Evolutionary conservation across 2,329 filamentous ascomycete genomes (phyloP).

Genomic region (Aspergillus aculeatus): DNA sequence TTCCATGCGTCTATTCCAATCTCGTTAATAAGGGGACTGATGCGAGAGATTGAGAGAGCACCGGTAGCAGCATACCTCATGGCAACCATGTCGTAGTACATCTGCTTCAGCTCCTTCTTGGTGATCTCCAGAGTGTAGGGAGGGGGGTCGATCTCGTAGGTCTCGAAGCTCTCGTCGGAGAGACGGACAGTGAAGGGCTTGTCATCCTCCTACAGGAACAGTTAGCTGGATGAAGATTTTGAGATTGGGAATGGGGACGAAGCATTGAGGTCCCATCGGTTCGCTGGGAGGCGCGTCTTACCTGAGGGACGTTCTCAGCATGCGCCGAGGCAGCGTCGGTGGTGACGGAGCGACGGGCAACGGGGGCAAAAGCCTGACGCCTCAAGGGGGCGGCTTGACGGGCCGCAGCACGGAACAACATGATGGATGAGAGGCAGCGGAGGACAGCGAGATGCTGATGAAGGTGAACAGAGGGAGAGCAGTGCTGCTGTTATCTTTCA

Average conservation of each 20-base stretch:
- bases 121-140: constrained; percentile 89
- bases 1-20: constrained; percentile 80
- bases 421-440: constrained; percentile 42
- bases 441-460: constrained; percentile 29
- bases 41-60: neutral
- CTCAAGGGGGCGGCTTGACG: constrained; percentile 60
- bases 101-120: constrained; percentile 97
- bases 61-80: constrained; percentile 66
- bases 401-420: constrained; percentile 70
- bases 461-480: constrained; percentile 17
- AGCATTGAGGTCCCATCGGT: neutral
- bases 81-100: constrained; percentile 97
- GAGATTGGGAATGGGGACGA: neutral
- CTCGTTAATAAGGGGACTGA: neutral
- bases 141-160: constrained; percentile 96
- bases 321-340: constrained; percentile 92
- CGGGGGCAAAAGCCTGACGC: constrained; percentile 46
- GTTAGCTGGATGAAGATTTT: constrained; percentile 22
- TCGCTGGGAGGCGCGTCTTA: constrained; percentile 41
- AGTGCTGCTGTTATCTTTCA: constrained; percentile 33
- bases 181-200: constrained; percentile 89
- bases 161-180: constrained; percentile 98
- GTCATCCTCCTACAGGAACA: constrained; percentile 71
- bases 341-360: constrained; percentile 74
- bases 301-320: constrained; percentile 74